Evolutionary conservation across 495 filamentous ascomycete genomes (phyloP), one percentile per base, ranked within the genome.

Genomic region (Hyphodiscus hymeniophilus): DNA sequence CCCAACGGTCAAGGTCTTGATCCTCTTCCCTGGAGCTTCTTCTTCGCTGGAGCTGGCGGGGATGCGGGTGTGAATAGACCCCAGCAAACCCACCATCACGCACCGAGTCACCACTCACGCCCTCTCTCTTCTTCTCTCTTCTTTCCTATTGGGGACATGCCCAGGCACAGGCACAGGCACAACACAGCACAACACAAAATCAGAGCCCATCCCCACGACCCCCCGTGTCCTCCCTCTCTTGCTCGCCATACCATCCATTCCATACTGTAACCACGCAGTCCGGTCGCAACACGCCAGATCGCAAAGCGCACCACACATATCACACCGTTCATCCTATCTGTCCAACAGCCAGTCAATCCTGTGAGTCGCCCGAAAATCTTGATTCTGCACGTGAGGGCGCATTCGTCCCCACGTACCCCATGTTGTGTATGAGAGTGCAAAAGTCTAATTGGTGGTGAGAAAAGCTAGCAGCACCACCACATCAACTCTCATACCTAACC

Each of bases 381-480:
- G 24, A 11, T 23, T 35, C 42, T 35, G 26, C 42, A 35, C 42
- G 28, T 34, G 28, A 45, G 40, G 28, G 30, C 16, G 17, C 39
- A 21, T 15, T 28, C 26, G 26, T 15, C 34, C 34, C 34, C 39
- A 42, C 39, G 13, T 42, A 26, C 33, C 20, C 22, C 38, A 43
- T 33, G 47, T n/a, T 49, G 12, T 17, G 20, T 34, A n/a, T 26
- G 39, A 28, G 6, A 30, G 33, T 39, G 33, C 45, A 40, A 17
- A n/a, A 30, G n/a, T 49, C 47, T 49, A 38, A 51, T 51, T 51
- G 41, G 42, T 31, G 8, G 10, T 22, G 21, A 3, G 20, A 48
- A 47, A 50, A 47, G 51, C 36, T 45, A 13, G 20, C 45, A 36
- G 34, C 51, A 48, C 47, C 42, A 51, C 18, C 40, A 49, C 41